Evolutionary conservation across 805 yeast species (phyloP).

Genomic region (Metschnikowia sp.): DNA sequence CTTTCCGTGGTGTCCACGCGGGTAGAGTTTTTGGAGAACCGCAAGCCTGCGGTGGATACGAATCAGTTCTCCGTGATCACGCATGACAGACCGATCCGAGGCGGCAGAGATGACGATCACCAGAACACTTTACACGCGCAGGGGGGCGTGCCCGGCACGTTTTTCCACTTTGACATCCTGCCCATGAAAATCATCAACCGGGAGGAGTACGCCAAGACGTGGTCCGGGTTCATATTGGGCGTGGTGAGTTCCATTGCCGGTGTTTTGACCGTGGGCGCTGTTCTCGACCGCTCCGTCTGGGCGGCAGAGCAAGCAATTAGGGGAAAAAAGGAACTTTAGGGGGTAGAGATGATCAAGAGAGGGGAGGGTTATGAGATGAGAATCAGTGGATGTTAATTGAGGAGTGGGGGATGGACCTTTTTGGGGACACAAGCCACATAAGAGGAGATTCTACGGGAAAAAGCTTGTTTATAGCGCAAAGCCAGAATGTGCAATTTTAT

Average conservation of each 20-base stretch:
- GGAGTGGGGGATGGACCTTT: too few relatives aligned
- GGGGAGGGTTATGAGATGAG: neutral
- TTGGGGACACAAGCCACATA: too few relatives aligned
- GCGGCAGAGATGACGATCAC: conserved; percentile 91
- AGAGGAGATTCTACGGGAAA: neutral
- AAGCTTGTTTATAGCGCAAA: too few relatives aligned
- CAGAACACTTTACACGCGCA: conserved; percentile 75
- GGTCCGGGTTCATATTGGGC: conserved; percentile 79
- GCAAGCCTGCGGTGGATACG: conserved; percentile 54
- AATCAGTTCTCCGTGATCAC: conserved; percentile 87
- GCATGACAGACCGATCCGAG: conserved; percentile 80
- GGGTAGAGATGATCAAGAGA: neutral
- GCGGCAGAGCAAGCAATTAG: conserved; percentile 78
- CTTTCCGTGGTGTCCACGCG: conserved; percentile 89
- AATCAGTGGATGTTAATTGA: neutral
- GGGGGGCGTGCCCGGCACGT: conserved; percentile 91
- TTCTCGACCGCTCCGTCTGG: conserved; percentile 82
- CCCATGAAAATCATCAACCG: conserved; percentile 88
- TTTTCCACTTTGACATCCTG: conserved; percentile 84
- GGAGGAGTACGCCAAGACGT: conserved; percentile 68
- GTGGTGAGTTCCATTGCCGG: conserved; percentile 91
- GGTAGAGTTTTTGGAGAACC: conserved; percentile 61
- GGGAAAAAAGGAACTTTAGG: conserved; percentile 55
- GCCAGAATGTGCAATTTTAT: too few relatives aligned
- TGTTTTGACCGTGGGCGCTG: conserved; percentile 86